A percentile compares a stretch with the other conserved stretches of the same genome.
Conservation (phyloP, 768 basidiomycete genomes). For the Amanita phalloides region DNA sequence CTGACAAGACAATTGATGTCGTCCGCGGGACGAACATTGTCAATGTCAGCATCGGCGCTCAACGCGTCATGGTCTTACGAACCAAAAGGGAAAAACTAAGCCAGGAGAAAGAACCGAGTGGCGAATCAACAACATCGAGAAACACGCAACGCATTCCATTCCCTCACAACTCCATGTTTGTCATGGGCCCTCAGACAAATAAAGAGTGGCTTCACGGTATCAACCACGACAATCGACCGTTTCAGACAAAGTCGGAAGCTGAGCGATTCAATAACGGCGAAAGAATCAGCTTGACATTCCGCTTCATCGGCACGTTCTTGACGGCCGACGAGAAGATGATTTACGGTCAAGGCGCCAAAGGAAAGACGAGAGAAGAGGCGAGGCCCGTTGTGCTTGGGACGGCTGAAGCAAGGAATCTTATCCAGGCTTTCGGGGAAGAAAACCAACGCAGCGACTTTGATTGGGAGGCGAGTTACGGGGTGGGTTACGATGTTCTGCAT, state of each 20-base stretch:
- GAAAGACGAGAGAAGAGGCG: conserved; percentile 47
- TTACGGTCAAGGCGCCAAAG: conserved; percentile 64
- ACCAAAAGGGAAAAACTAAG: conserved; percentile 40
- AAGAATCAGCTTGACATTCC: conserved; percentile 73
- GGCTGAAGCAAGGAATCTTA: conserved; percentile 35
- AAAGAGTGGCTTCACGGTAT: conserved; percentile 68
- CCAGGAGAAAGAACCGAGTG: conserved; percentile 3
- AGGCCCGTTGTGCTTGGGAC: conserved; percentile 41
- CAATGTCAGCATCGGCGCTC: conserved; percentile 74
- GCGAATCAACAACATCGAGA: conserved; percentile 11
- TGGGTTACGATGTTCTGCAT: conserved; percentile 63
- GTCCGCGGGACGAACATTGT: conserved; percentile 64
- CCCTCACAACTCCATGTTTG: conserved; percentile 77
- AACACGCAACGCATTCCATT: conserved; percentile 55
- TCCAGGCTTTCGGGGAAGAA: conserved; percentile 63
- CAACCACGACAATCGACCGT: conserved; percentile 61
- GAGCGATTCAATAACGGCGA: conserved; percentile 50
- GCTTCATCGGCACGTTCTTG: conserved; percentile 70
- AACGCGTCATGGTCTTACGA: conserved; percentile 67
- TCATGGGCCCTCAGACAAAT: conserved; percentile 68
- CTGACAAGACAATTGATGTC: conserved; percentile 81
- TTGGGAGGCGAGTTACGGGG: conserved; percentile 57
- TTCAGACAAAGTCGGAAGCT: conserved; percentile 35
- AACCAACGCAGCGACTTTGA: conserved; percentile 62
- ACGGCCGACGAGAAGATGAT: conserved; percentile 38